phyloP scores from a whole-genome alignment of 2,329 filamentous ascomycete genomes.

The Blumeriella jaapii region DNA sequence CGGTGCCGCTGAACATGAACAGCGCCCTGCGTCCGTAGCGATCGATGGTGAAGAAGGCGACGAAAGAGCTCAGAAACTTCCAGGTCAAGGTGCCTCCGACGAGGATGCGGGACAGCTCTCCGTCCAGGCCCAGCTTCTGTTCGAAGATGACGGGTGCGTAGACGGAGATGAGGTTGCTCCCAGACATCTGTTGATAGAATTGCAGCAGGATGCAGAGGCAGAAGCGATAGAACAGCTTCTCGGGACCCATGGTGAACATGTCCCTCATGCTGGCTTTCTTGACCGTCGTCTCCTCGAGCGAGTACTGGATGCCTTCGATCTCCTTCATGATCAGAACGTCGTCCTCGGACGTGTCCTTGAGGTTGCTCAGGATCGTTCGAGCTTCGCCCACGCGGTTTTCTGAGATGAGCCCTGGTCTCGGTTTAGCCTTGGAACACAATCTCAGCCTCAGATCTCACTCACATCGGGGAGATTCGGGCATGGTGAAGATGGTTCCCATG shows the following conservation, averaged over 20 bases:
- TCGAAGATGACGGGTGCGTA: slow-evolving; percentile 39
- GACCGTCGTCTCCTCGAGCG: slow-evolving; percentile 34
- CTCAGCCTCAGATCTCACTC: too few species aligned
- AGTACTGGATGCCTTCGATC: slow-evolving; percentile 36
- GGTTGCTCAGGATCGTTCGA: slow-evolving; percentile 23
- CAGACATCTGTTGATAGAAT: slow-evolving; percentile 38
- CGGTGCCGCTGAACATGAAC: slow-evolving; percentile 39
- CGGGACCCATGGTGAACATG: slow-evolving; percentile 37
- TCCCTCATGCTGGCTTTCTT: slow-evolving; percentile 31
- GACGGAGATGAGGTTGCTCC: slow-evolving; percentile 31
- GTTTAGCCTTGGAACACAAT: slow-evolving; percentile 1
- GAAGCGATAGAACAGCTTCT: slow-evolving; percentile 40
- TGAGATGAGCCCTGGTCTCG: slow-evolving; percentile 22
- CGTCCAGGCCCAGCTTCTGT: slow-evolving; percentile 32
- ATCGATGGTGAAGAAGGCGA: slow-evolving; percentile 47
- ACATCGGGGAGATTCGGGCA: slow-evolving; percentile 29
- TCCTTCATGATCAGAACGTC: slow-evolving; percentile 24
- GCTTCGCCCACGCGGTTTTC: slow-evolving; percentile 27
- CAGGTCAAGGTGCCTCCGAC: slow-evolving; percentile 39
- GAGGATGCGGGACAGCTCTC: slow-evolving; percentile 38
- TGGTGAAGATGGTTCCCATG: slow-evolving; percentile 26
- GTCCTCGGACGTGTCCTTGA: slow-evolving; percentile 9
- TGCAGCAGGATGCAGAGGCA: slow-evolving; percentile 38
- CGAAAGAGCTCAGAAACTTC: slow-evolving; percentile 39
- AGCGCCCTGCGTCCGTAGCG: slow-evolving; percentile 51